Percentiles rank a stretch among this genome's conserved stretches.
phyloP scores from a whole-genome alignment of 441 rosid species.

The Gossypium gossypioides region DNA sequence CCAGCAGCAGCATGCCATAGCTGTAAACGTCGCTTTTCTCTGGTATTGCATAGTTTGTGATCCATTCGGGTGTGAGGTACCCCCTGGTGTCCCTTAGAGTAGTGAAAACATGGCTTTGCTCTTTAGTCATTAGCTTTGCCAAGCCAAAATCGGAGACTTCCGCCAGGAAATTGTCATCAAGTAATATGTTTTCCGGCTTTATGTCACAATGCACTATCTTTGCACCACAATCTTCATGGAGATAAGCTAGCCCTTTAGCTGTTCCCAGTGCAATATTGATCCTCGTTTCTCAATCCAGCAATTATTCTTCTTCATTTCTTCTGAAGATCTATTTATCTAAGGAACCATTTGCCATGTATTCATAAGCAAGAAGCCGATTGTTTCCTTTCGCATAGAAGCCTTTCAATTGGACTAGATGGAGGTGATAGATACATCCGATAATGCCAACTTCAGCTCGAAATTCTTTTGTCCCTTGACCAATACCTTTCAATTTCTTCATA shows the following conservation, averaged over 20 bases:
- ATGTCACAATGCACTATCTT: constrained; percentile 86
- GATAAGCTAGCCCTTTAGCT: constrained; percentile 86
- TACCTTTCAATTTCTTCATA: constrained; percentile 82
- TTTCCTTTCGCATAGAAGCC: constrained; percentile 85
- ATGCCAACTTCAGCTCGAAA: constrained; percentile 88
- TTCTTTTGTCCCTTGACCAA: constrained; percentile 88
- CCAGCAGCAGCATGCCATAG: constrained; percentile 80
- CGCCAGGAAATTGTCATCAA: constrained; percentile 61
- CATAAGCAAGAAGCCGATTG: constrained; percentile 74
- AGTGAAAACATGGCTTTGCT: constrained; percentile 84
- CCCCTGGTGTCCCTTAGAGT: constrained; percentile 86
- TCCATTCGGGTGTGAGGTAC: constrained; percentile 88
- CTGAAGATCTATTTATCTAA: constrained; percentile 82
- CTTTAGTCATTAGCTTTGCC: constrained; percentile 85
- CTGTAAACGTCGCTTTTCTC: constrained; percentile 88
- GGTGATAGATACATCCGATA: constrained; percentile 83
- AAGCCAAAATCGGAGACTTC: constrained; percentile 90
- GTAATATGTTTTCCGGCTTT: constrained; percentile 81
- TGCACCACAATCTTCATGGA: constrained; percentile 73
- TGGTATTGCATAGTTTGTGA: constrained; percentile 80
- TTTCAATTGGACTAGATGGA: constrained; percentile 62
- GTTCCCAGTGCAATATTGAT: constrained; percentile 73
- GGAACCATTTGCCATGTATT: constrained; percentile 74
- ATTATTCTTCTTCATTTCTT: constrained; percentile 30
- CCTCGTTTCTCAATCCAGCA: constrained; percentile 66